These are phyloP conservation scores for Xylaria sp. DNA, from an alignment of 2,329 filamentous ascomycete genomes.

Conservation along the genomic window DNA sequence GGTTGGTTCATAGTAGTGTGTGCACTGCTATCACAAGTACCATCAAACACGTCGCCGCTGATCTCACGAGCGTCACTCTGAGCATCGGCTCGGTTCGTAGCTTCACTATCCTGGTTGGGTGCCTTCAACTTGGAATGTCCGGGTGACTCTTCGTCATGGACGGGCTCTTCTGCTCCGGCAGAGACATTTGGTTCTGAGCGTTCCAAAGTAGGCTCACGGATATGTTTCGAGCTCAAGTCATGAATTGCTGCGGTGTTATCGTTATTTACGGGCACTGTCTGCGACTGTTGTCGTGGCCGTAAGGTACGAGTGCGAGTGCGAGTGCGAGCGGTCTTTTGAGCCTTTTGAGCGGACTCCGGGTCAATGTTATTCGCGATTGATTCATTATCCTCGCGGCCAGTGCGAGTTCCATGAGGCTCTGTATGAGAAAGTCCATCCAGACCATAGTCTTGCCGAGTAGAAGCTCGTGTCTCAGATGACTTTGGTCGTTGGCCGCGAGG, in stretches of 20 bases:
- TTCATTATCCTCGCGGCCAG: neutral
- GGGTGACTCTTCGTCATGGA: neutral
- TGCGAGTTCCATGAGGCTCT: neutral
- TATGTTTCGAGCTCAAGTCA: neutral
- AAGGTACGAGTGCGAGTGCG: neutral
- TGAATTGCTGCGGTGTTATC: neutral
- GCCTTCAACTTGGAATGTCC: neutral
- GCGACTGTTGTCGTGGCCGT: neutral
- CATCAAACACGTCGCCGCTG: neutral
- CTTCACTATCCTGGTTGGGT: neutral
- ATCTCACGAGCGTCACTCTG: neutral
- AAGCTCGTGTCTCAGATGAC: neutral
- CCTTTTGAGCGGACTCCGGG: neutral
- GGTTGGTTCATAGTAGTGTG: neutral
- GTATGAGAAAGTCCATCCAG: neutral
- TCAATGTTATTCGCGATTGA: slow-evolving; percentile 1
- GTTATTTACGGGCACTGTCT: neutral
- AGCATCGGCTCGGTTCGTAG: neutral
- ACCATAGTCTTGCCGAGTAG: neutral
- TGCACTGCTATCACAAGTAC: neutral
- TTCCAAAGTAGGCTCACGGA: neutral
- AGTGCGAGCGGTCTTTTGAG: neutral
- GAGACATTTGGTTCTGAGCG: neutral
- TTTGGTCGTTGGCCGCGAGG: too few relatives aligned
- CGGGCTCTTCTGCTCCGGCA: neutral